A percentile compares a stretch with the other conserved stretches of the same genome.
Evolutionary conservation across 1,284 basidiomycete species (phyloP).

Genomic region (Leccinum fallax): DNA sequence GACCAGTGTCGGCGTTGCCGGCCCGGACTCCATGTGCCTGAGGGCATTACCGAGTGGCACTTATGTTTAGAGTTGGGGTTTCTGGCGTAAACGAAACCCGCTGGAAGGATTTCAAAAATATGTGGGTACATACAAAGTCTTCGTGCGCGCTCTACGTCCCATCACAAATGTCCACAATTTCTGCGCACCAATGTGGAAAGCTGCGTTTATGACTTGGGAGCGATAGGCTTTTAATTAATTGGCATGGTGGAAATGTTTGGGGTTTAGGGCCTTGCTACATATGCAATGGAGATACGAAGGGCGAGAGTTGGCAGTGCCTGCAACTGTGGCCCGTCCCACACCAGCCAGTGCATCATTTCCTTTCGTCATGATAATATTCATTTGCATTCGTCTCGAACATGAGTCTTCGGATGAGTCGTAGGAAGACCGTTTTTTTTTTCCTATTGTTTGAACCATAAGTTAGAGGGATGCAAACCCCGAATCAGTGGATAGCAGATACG

Average conservation of each 20-base stretch:
- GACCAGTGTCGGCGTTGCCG: background rate
- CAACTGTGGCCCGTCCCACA: background rate
- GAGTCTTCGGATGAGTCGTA: background rate
- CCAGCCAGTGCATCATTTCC: background rate
- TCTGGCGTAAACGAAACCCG: background rate
- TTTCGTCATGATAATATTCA: background rate
- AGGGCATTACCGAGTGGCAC: too few species aligned
- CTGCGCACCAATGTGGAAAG: background rate
- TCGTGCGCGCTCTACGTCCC: too few species aligned
- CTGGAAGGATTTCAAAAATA: background rate
- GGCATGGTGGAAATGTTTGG: background rate
- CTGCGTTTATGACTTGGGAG: background rate
- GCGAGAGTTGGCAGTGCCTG: background rate
- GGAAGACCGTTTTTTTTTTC: background rate
- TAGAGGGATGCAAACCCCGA: too few species aligned
- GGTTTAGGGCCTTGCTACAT: background rate
- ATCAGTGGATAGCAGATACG: too few species aligned
- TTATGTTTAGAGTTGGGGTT: background rate
- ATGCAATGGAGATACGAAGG: too few species aligned
- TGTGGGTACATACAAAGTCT: background rate
- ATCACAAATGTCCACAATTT: background rate
- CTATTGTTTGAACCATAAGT: too few species aligned
- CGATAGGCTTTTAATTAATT: background rate
- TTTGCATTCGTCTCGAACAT: background rate
- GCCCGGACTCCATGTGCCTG: background rate